These are phyloP conservation scores for Neophaeococcomyces aloes DNA, from an alignment of 2,329 filamentous ascomycete genomes.

Conservation along the genomic window DNA sequence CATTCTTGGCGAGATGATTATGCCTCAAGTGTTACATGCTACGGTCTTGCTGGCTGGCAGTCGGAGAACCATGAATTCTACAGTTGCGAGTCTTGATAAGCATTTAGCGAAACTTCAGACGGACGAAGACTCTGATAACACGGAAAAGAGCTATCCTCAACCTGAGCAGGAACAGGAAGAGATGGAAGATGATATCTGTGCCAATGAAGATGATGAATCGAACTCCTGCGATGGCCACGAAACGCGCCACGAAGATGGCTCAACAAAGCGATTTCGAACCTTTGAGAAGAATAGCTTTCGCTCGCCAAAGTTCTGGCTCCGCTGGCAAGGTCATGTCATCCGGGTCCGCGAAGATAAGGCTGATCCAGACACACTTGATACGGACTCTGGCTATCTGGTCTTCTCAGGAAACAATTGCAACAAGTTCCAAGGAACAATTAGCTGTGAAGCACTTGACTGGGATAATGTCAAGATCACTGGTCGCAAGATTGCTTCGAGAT, in stretches of 20 bases:
- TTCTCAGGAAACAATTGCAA: conserved; percentile 7
- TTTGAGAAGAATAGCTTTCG: conserved; percentile 8
- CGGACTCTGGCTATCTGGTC: not conserved
- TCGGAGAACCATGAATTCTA: not conserved
- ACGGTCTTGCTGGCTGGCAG: conserved; percentile 1
- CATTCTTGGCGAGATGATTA: not conserved
- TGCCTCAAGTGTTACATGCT: not conserved
- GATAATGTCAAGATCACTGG: conserved; percentile 1
- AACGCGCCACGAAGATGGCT: not conserved
- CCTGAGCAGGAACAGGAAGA: not conserved
- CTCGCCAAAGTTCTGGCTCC: conserved; percentile 6
- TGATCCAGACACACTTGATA: not conserved
- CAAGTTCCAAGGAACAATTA: conserved; percentile 5
- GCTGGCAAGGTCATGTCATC: conserved; percentile 2
- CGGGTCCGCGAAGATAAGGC: not conserved
- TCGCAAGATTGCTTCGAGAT: conserved; percentile 1
- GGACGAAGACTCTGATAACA: not conserved
- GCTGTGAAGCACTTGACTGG: not conserved
- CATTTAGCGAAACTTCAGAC: not conserved
- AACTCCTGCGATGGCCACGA: not conserved
- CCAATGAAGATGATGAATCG: too few relatives aligned
- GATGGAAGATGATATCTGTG: not conserved
- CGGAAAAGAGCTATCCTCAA: not conserved
- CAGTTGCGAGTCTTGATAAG: not conserved
- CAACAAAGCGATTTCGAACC: not conserved